Evolutionary conservation across 768 basidiomycete species (phyloP).

Genomic region (Lactarius psammicola): DNA sequence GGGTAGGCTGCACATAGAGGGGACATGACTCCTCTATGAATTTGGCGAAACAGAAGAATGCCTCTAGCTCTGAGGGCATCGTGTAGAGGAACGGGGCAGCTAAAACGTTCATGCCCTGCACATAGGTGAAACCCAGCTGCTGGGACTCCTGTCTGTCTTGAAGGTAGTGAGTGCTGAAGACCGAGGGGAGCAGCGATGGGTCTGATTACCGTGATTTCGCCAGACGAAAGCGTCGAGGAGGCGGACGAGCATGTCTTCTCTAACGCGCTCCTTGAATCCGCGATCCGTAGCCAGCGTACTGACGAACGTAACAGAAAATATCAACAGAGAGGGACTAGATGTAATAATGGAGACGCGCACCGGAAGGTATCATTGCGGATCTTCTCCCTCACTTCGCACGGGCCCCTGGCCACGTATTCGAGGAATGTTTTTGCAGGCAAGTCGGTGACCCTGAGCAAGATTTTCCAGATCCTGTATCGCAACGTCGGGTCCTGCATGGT

Average conservation of each 20-base stretch:
- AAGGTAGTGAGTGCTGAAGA: slow-evolving; percentile 8
- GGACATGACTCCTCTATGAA: slow-evolving; percentile 97
- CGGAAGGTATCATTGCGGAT: slow-evolving; percentile 97
- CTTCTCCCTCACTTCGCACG: slow-evolving; percentile 86
- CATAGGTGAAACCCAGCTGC: slow-evolving; percentile 90
- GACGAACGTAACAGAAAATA: neutral
- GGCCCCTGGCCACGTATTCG: slow-evolving; percentile 76
- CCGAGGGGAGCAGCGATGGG: neutral
- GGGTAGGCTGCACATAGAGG: slow-evolving; percentile 92
- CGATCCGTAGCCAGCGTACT: slow-evolving; percentile 94
- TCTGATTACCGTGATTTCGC: slow-evolving; percentile 74
- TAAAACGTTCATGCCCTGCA: slow-evolving; percentile 99
- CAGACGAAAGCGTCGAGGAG: slow-evolving; percentile 98
- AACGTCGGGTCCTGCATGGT: slow-evolving; percentile 67
- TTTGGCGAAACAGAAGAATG: slow-evolving; percentile 93
- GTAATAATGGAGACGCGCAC: slow-evolving; percentile 40
- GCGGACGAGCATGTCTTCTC: slow-evolving; percentile 95
- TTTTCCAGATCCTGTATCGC: slow-evolving; percentile 93
- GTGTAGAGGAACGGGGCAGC: slow-evolving; percentile 97
- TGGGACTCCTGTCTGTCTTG: slow-evolving; percentile 73
- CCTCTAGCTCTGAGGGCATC: slow-evolving; percentile 97
- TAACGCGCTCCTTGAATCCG: slow-evolving; percentile 96
- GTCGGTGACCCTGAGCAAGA: slow-evolving; percentile 79
- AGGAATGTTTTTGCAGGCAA: slow-evolving; percentile 74
- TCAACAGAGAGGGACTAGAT: neutral